Percentiles rank a stretch among this genome's conserved stretches.
Conservation (phyloP, 1,139 yeast species). For the Candida sanyaensis region DNA sequence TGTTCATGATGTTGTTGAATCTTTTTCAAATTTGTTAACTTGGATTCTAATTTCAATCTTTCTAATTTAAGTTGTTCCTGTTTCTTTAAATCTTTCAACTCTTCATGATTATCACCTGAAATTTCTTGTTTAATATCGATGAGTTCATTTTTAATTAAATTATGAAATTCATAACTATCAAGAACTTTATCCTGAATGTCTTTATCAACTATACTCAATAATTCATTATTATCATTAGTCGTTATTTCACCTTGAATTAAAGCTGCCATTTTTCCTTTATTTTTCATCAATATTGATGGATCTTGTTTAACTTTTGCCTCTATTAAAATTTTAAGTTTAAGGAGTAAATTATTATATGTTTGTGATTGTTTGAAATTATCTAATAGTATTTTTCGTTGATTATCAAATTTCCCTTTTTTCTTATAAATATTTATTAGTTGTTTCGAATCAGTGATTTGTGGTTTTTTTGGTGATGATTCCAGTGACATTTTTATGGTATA, state of each 20-base stretch:
- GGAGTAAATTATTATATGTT: constrained; percentile 42
- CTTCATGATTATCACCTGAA: constrained; percentile 45
- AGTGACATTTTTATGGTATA: background rate
- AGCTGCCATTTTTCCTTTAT: constrained; percentile 55
- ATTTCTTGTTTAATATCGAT: constrained; percentile 35
- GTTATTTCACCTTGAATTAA: constrained; percentile 53
- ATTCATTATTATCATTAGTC: constrained; percentile 15
- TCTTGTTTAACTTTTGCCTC: constrained; percentile 50
- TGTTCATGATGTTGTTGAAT: constrained; percentile 12
- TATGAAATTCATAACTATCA: constrained; percentile 45
- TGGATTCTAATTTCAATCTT: constrained; percentile 12
- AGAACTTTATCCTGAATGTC: constrained; percentile 50
- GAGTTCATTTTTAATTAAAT: constrained; percentile 31
- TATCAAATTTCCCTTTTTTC: constrained; percentile 53
- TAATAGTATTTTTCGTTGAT: constrained; percentile 43
- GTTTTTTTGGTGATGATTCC: background rate
- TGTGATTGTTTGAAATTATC: constrained; percentile 47
- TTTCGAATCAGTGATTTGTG: constrained; percentile 32
- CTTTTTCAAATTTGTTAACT: constrained; percentile 56
- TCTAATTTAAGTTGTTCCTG: constrained; percentile 14
- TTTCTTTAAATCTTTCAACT: constrained; percentile 24
- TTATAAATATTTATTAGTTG: constrained; percentile 48
- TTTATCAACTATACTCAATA: constrained; percentile 42
- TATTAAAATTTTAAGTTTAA: constrained; percentile 45
- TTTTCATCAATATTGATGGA: constrained; percentile 50